Evolutionary conservation across 2,329 filamentous ascomycete genomes (phyloP).

Genomic region (Diaporthe sp.): DNA sequence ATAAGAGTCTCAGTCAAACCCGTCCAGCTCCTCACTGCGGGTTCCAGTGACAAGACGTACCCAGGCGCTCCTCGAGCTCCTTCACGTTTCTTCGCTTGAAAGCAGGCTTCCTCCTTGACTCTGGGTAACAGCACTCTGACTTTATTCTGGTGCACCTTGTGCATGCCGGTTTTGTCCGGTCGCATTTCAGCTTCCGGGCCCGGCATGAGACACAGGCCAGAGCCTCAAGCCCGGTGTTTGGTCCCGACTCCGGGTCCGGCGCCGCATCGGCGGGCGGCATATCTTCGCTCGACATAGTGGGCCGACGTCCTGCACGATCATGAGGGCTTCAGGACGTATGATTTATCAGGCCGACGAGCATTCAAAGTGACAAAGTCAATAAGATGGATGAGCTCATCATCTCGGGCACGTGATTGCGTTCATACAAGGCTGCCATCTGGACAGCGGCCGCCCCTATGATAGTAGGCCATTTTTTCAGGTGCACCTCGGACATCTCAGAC

Average conservation of each 20-base stretch:
- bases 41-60: constrained; percentile 61
- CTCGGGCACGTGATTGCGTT: neutral
- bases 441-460: neutral
- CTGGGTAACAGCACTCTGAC: constrained; percentile 88
- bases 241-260: constrained; percentile 37
- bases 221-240: constrained; percentile 51
- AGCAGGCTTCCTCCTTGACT: constrained; percentile 88
- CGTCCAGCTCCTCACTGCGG: constrained; percentile 10
- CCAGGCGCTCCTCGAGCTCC: constrained; percentile 87
- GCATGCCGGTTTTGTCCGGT: constrained; percentile 84
- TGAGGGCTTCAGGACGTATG: neutral
- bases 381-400: constrained; percentile 12
- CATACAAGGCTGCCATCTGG: constrained; percentile 8
- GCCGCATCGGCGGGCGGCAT: constrained; percentile 35
- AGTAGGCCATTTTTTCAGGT: neutral
- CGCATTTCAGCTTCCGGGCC: constrained; percentile 88
- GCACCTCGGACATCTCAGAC: constrained; percentile 43
- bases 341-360: too few relatives aligned
- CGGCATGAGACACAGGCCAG: constrained; percentile 89
- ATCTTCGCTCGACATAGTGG: constrained; percentile 43
- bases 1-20: constrained; percentile 45
- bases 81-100: constrained; percentile 92
- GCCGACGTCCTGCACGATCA: neutral
- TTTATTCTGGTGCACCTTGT: constrained; percentile 82
- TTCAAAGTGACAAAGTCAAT: neutral